Base-by-base conservation (phyloP, 257 asterid genomes). In the Penstemon eatonii region DNA sequence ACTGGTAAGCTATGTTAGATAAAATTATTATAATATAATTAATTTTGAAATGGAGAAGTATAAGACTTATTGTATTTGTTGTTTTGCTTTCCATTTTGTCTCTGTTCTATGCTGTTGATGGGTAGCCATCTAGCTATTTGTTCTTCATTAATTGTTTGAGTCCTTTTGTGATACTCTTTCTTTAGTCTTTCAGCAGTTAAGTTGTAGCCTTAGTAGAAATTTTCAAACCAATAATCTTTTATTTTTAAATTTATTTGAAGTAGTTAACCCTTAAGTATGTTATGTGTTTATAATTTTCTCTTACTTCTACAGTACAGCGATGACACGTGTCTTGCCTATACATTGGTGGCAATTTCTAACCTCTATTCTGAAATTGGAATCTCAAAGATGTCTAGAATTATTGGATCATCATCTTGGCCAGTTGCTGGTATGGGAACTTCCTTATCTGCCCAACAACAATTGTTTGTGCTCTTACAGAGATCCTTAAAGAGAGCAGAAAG, bases 401-500 rank as follows among this genome's bases (percentile, higher is more conserved):
- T 89, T 72, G 97, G 94, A 60, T 84, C 97, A 15, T 85, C 99
- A 46, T 80, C 80, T 73, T 81, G 92, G 65, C 87, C 94, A 33
- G 92, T 83, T 74, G 86, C 90, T 76, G 85, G 85, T 65, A 73
- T 84, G 38, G 89, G 91, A 60, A 80, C 91, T 76, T 85, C 89
- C 56, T 74, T 89, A 49, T 93, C 99, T 40, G 86, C 81, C 72
- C 97, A 93, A 75, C 96, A 93, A 65, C 97, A 90, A 66, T 82
- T 93, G 66, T 89, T 77, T 84, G 92, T 93, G 76, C 97, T 93
- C 68, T 74, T 93, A 74, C 80, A 84, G 72, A 87, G 99, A 76
- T 93, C 97, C 68, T 78, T 91, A 73, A 93, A 84, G 85, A 81
- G 99, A 78, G 96, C 99, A 37, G 96, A 87, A 81, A 84, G 89